Percentiles rank a stretch among this genome's conserved stretches.
Conservation (phyloP, 208 protist genomes). For the Leishmania tarentolae region DNA sequence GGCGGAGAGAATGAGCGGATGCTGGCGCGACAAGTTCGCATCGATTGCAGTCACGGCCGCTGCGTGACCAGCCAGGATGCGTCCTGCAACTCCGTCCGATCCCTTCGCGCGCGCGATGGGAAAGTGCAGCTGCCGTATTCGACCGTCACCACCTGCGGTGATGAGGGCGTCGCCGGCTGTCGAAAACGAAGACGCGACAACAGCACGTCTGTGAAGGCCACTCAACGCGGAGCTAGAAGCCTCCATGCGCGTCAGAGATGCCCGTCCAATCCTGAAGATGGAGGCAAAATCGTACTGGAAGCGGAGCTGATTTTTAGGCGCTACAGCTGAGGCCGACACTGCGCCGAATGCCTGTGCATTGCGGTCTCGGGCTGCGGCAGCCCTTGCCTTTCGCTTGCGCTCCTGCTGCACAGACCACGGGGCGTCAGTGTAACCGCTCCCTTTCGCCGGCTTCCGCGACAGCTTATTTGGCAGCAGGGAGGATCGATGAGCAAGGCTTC, state of each 20-base stretch:
- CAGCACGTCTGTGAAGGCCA: conserved; percentile 19
- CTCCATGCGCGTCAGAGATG: conserved; percentile 4
- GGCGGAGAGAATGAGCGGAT: conserved; percentile 52
- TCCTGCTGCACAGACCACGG: conserved; percentile 75
- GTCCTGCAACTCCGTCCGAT: conserved; percentile 43
- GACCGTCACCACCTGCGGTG: conserved; percentile 46
- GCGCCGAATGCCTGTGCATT: conserved; percentile 37
- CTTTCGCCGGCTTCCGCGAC: conserved; percentile 30
- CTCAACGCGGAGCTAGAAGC: conserved; percentile 14
- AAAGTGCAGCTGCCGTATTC: conserved; percentile 44
- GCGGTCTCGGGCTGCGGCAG: conserved; percentile 34
- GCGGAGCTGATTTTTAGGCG: conserved; percentile 3
- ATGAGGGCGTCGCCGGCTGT: conserved; percentile 49
- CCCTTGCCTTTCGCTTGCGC: conserved; percentile 17
- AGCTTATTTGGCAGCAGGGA: neutral
- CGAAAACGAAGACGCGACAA: conserved; percentile 42
- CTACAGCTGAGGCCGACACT: conserved; percentile 8
- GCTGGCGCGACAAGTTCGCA: conserved; percentile 60
- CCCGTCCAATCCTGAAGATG: neutral
- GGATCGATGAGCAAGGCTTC: neutral
- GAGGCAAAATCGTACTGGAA: conserved; percentile 9
- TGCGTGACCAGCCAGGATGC: conserved; percentile 34
- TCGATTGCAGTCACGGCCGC: conserved; percentile 53
- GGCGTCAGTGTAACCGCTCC: conserved; percentile 65
- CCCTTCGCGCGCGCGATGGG: conserved; percentile 37